phyloP scores from a whole-genome alignment of 2,329 filamentous ascomycete species.

The Aspergillus viridinutans region DNA sequence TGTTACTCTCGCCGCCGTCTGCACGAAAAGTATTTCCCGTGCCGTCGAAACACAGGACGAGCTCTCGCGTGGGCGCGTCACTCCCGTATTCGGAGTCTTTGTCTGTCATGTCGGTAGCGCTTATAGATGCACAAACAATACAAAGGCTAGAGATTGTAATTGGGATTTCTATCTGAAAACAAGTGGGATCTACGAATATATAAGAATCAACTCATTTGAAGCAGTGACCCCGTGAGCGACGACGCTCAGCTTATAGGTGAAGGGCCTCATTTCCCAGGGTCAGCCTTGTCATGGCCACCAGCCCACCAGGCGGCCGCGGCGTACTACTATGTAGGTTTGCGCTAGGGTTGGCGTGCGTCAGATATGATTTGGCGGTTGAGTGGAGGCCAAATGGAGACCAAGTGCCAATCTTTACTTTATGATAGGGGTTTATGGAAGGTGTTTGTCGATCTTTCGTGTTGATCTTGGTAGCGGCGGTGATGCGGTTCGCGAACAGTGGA shows the following conservation, averaged over 20 bases:
- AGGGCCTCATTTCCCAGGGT: background rate
- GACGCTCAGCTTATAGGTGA: background rate
- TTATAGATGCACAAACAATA: no score
- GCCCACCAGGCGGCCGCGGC: background rate
- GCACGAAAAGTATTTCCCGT: slow-evolving; percentile 39
- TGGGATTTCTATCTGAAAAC: background rate
- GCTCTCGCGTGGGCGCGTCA: slow-evolving; percentile 1
- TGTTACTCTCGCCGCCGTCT: slow-evolving; percentile 40
- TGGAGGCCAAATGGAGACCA: background rate
- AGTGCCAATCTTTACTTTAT: background rate
- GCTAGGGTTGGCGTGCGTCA: background rate
- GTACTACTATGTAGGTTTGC: background rate
- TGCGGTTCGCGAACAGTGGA: background rate
- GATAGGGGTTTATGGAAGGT: background rate
- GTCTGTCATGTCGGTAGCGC: background rate
- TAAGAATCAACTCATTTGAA: background rate
- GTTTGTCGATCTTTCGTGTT: background rate
- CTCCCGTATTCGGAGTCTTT: background rate
- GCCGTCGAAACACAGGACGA: slow-evolving; percentile 39
- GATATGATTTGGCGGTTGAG: background rate
- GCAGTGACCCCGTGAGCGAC: background rate
- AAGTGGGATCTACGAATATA: background rate
- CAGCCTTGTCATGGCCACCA: background rate
- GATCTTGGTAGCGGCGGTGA: background rate
- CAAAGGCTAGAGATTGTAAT: background rate